phyloP scores from a whole-genome alignment of 495 filamentous ascomycete genomes.

The Neurospora hispaniola region DNA sequence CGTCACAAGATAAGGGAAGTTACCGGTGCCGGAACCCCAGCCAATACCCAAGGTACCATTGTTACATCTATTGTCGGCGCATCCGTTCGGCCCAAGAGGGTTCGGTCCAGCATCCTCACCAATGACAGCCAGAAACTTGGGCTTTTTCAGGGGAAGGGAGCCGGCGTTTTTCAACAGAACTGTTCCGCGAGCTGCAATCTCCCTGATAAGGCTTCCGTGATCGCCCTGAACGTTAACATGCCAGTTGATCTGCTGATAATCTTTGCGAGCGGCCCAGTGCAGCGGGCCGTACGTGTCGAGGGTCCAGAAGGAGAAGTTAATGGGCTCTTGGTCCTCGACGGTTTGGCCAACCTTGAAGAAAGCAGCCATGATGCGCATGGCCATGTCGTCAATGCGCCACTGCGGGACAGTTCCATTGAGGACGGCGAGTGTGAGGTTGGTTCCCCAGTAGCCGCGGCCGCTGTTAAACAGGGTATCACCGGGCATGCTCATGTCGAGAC shows the following conservation, averaged over 20 bases:
- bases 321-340: conserved; percentile 41
- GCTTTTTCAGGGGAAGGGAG: conserved; percentile 64
- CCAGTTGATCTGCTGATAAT: conserved; percentile 62
- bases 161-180: conserved; percentile 83
- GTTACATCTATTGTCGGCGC: conserved; percentile 71
- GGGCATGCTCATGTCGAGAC: conserved; percentile 93
- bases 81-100: conserved; percentile 74
- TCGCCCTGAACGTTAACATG: conserved; percentile 75
- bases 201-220: conserved; percentile 61
- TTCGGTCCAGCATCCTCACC: conserved; percentile 76
- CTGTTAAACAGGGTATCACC: conserved; percentile 70
- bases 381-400: conserved; percentile 92
- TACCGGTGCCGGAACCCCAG: conserved; percentile 84
- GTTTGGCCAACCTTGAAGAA: conserved; percentile 84
- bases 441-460: conserved; percentile 69
- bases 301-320: conserved; percentile 88
- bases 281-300: conserved; percentile 59
- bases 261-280: conserved; percentile 50
- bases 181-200: conserved; percentile 63
- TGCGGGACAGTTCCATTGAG: conserved; percentile 85
- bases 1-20: conserved; percentile 86
- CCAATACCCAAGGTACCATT: conserved; percentile 85
- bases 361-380: conserved; percentile 81
- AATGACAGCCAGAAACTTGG: conserved; percentile 69
- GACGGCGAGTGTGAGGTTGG: conserved; percentile 73